A percentile compares a stretch with the other conserved stretches of the same genome.
phyloP scores from a whole-genome alignment of 169 alveolate species.

The Amoebophrya sp. region DNA sequence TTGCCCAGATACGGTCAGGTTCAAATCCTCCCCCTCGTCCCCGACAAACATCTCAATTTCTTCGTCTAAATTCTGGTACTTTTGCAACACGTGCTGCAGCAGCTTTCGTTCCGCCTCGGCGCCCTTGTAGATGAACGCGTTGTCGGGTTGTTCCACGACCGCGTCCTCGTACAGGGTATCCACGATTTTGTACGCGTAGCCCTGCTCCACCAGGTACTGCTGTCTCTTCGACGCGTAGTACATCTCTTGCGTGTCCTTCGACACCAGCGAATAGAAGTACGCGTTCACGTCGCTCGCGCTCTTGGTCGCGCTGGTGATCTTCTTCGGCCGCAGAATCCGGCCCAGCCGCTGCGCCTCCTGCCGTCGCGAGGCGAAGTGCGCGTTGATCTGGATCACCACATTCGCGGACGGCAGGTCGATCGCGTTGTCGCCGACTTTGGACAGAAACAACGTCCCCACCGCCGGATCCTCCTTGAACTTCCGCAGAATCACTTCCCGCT shows the following conservation, averaged over 20 bases:
- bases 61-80: not conserved
- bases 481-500: conserved; percentile 63
- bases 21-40: not conserved
- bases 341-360: conserved; percentile 99
- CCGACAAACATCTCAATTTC: not conserved
- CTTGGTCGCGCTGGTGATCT: conserved; percentile 46
- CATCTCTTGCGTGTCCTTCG: conserved; percentile 84
- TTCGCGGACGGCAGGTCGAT: conserved; percentile 98
- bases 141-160: not conserved
- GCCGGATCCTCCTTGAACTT: conserved; percentile 70
- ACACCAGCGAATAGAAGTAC: conserved; percentile 91
- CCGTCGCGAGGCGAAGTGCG: conserved; percentile 95
- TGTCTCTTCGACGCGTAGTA: conserved; percentile 91
- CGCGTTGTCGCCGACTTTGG: conserved; percentile 99
- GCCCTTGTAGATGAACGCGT: not conserved
- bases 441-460: conserved; percentile 77
- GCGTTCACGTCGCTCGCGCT: conserved; percentile 71
- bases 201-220: conserved; percentile 94
- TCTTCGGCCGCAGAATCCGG: conserved; percentile 97
- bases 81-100: not conserved
- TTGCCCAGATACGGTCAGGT: not conserved
- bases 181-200: not conserved
- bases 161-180: not conserved
- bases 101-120: not conserved
- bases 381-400: conserved; percentile 96